Conservation (phyloP, 352 stramenopile genomes). For the Pythium phragmiticola region DNA sequence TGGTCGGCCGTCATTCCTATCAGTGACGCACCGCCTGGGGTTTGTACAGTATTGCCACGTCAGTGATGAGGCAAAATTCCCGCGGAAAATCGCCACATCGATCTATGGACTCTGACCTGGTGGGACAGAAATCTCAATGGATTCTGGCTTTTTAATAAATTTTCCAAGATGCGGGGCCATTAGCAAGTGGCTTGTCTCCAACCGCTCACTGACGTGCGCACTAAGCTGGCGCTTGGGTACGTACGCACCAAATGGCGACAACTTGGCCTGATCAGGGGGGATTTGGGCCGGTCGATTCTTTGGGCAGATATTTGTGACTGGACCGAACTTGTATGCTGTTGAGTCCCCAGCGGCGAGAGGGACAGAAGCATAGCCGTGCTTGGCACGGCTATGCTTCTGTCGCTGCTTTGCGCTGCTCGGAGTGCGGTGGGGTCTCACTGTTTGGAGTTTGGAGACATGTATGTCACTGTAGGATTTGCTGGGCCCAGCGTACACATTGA, state of each 20-base stretch:
- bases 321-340: not conserved
- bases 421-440: not conserved
- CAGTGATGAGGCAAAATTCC: slow-evolving; percentile 7
- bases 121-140: no score
- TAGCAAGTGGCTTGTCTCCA: not conserved
- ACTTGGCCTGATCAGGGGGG: no score
- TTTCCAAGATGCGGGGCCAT: not conserved
- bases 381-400: no score
- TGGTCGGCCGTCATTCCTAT: no score
- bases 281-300: no score
- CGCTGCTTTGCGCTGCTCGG: no score
- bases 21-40: not conserved
- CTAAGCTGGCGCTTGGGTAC: not conserved
- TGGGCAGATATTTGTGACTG: not conserved
- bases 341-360: not conserved
- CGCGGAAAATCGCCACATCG: slow-evolving; percentile 7
- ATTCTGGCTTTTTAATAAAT: slow-evolving; percentile 2
- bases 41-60: slow-evolving; percentile 5
- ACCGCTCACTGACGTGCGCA: not conserved
- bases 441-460: not conserved
- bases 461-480: slow-evolving; percentile 5
- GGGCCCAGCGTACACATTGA: not conserved
- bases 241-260: not conserved
- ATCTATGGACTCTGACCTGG: not conserved
- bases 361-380: no score